Conservation (phyloP, 2,329 filamentous ascomycete species). For the Neophaeococcomyces aloes region DNA sequence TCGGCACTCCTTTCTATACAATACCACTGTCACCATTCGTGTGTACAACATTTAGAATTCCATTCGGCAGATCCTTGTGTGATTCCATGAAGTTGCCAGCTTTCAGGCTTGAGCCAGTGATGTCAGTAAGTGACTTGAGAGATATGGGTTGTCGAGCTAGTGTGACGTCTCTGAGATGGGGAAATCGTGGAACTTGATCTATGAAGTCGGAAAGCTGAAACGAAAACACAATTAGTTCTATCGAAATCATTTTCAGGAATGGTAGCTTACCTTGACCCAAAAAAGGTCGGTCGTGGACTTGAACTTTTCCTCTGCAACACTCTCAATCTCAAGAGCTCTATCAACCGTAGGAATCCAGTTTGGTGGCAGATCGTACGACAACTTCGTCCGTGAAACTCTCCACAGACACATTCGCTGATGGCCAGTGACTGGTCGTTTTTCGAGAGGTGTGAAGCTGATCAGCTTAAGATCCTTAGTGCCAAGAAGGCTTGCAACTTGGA, state of each 20-base stretch:
- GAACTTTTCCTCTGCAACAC: constrained; percentile 28
- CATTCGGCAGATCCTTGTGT: constrained; percentile 1
- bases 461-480: constrained; percentile 41
- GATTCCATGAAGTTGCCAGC: not conserved
- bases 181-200: constrained; percentile 38
- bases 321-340: constrained; percentile 2
- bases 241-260: not conserved
- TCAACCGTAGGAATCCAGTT: not conserved
- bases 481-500: constrained; percentile 38
- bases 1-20: not conserved
- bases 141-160: constrained; percentile 16
- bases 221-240: constrained; percentile 15
- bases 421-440: constrained; percentile 34
- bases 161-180: constrained; percentile 28
- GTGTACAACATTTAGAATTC: not conserved
- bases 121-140: constrained; percentile 11
- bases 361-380: constrained; percentile 33
- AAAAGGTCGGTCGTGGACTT: constrained; percentile 41
- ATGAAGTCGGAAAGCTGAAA: constrained; percentile 39
- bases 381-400: constrained; percentile 37
- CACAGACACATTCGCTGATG: constrained; percentile 37
- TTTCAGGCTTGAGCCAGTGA: not conserved
- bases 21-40: constrained; percentile 8
- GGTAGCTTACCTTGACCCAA: constrained; percentile 37
- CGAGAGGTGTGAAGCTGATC: constrained; percentile 33